phyloP scores from a whole-genome alignment of 2,329 filamentous ascomycete genomes.

The Rasamsonia emersonii region DNA sequence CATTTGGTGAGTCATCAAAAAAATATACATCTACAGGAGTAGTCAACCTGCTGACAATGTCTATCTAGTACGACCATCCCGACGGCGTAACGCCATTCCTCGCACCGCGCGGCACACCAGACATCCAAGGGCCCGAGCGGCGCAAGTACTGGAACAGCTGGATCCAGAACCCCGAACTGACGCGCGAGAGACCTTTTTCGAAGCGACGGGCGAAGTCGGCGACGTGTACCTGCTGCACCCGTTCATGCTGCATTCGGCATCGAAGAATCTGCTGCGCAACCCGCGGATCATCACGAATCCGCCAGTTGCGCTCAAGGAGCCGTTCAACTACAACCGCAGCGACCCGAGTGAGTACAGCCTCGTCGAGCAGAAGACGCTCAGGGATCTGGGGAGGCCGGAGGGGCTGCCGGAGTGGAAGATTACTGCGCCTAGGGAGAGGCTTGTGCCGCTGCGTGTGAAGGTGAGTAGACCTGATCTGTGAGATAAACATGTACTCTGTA shows the following conservation, averaged over 20 bases:
- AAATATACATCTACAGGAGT: neutral
- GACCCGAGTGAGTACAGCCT: conserved; percentile 40
- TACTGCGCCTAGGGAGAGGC: too few species aligned
- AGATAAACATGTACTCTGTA: too few species aligned
- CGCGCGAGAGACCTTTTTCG: conserved; percentile 35
- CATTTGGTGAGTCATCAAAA: conserved; percentile 35
- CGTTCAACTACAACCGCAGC: conserved; percentile 41
- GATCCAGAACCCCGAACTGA: too few species aligned
- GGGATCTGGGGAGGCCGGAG: conserved; percentile 38
- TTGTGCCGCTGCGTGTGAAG: too few species aligned
- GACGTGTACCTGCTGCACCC: conserved; percentile 48
- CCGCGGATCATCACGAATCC: conserved; percentile 48
- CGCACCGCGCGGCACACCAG: conserved; percentile 40
- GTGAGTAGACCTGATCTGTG: too few species aligned
- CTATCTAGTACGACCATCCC: conserved; percentile 46
- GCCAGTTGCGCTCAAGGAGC: conserved; percentile 41
- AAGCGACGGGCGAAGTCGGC: conserved; percentile 44
- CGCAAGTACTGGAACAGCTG: too few species aligned
- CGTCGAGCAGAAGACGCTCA: conserved; percentile 45
- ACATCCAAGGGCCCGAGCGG: conserved; percentile 9
- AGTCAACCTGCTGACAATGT: neutral
- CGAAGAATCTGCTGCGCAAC: conserved; percentile 39
- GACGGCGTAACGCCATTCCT: conserved; percentile 58
- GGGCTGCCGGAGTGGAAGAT: conserved; percentile 43
- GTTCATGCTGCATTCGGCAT: conserved; percentile 46